A percentile compares a stretch with the other conserved stretches of the same genome.
These are phyloP conservation scores for Neurospora intermedia DNA, from an alignment of 495 filamentous ascomycete species.

Conservation along the genomic window DNA sequence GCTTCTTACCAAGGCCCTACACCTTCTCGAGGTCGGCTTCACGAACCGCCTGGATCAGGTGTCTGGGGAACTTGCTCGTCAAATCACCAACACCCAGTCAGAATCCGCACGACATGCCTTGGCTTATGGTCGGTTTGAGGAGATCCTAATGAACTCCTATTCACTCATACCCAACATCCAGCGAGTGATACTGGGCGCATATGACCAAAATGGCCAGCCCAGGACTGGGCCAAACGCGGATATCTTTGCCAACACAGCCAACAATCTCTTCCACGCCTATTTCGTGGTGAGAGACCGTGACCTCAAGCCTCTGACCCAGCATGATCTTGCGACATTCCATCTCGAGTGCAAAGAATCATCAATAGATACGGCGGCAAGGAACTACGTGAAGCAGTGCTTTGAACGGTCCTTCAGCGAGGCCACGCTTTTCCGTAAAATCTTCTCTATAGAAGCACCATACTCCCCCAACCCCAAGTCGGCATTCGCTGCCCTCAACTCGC, in stretches of 20 bases:
- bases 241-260: conserved; percentile 52
- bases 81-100: conserved; percentile 35
- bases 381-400: conserved; percentile 40
- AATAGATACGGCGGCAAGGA: conserved; percentile 34
- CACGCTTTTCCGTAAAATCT: conserved; percentile 34
- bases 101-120: conserved; percentile 40
- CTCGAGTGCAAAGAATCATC: conserved; percentile 32
- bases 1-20: conserved; percentile 49
- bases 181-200: conserved; percentile 38
- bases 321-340: conserved; percentile 40
- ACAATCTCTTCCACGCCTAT: conserved; percentile 35
- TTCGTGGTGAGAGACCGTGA: conserved; percentile 35
- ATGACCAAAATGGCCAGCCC: conserved; percentile 53
- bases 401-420: conserved; percentile 39
- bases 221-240: conserved; percentile 40
- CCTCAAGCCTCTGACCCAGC: conserved; percentile 43
- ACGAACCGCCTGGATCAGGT: conserved; percentile 32
- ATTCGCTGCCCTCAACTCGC: conserved; percentile 29
- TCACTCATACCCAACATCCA: conserved; percentile 36
- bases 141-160: conserved; percentile 36
- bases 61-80: conserved; percentile 33
- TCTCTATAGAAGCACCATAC: conserved; percentile 38
- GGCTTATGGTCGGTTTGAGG: conserved; percentile 40
- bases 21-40: conserved; percentile 43
- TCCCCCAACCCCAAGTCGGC: conserved; percentile 30